Conservation (phyloP, 768 basidiomycete species). For the Suillus americanus region DNA sequence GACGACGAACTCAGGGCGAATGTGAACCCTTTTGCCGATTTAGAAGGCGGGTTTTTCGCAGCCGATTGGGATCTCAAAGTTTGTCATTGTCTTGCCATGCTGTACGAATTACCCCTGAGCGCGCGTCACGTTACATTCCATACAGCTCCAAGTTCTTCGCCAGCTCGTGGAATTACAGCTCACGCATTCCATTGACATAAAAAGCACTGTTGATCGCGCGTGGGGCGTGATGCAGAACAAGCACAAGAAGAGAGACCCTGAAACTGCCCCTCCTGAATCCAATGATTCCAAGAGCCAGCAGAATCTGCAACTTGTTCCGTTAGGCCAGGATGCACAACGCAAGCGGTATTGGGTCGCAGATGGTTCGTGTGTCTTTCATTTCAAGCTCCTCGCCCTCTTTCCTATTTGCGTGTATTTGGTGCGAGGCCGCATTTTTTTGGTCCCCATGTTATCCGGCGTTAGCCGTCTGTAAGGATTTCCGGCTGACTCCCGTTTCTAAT, state of each 20-base stretch:
- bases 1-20: constrained; percentile 65
- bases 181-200: constrained; percentile 64
- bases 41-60: constrained; percentile 74
- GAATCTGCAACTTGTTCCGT: constrained; percentile 60
- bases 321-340: constrained; percentile 75
- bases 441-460: constrained; percentile 38
- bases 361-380: constrained; percentile 67
- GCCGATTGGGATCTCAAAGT: constrained; percentile 86
- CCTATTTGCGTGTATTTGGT: constrained; percentile 78
- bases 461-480: constrained; percentile 33
- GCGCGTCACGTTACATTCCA: constrained; percentile 23
- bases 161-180: constrained; percentile 86
- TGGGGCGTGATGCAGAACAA: constrained; percentile 86
- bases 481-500: constrained; percentile 32
- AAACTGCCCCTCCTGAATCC: constrained; percentile 53
- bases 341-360: constrained; percentile 87
- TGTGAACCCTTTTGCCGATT: constrained; percentile 67
- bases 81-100: constrained; percentile 32
- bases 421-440: constrained; percentile 46
- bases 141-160: constrained; percentile 78
- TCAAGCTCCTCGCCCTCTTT: constrained; percentile 30
- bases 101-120: constrained; percentile 26
- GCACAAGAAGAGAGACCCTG: constrained; percentile 75
- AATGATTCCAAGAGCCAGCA: constrained; percentile 67
- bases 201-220: constrained; percentile 74